Evolutionary conservation across 257 asterid species (phyloP), one percentile per base, ranked within the genome.

Genomic region (Primulina eburnea): DNA sequence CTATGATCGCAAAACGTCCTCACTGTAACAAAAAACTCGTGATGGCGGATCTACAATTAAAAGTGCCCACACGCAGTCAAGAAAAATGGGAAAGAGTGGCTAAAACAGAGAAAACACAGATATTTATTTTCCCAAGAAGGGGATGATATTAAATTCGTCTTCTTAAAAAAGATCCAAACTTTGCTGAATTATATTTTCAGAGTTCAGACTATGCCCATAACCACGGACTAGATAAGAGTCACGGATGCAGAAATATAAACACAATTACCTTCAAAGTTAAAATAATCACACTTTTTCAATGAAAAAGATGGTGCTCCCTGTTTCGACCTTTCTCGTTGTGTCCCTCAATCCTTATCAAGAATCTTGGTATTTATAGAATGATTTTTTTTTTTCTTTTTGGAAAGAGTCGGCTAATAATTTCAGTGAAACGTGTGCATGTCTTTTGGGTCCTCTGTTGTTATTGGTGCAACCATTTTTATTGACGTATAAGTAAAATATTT

Each of bases 281-380:
- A 24, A 16, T 18, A 34, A 58, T 53, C 59, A 55, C 59, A 38
- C 26, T 43, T 16, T 34, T 43, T 62, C 59, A 21, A n/a, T 69
- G 53, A 65, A 69, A 59, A 17, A 24, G 26, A 34, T 62, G 24
- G 20, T 0, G 37, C 72, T 60, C 2, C 2, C 57, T 28, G 18
- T 52, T 52, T 11, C 30, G n/a, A 43, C 6, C 34, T 68, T 16
- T 57, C 14, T 11, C 29, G 9, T 35, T 17, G 28, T 8, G 56
- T 18, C 61, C 30, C 35, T 7, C 65, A 47, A 73, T 77, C 75
- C 37, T 65, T 26, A 73, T 64, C 79, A 30, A 78, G 34, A 20
- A 64, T 69, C 62, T 35, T 70, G 30, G 70, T 60, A 64, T 10
- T 56, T 62, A 61, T 56, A 43, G 18, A 4, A 38, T 38, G 16